Evolutionary conservation across 176 grass and related monocot species (phyloP).

Genomic region (Juncus effusus): DNA sequence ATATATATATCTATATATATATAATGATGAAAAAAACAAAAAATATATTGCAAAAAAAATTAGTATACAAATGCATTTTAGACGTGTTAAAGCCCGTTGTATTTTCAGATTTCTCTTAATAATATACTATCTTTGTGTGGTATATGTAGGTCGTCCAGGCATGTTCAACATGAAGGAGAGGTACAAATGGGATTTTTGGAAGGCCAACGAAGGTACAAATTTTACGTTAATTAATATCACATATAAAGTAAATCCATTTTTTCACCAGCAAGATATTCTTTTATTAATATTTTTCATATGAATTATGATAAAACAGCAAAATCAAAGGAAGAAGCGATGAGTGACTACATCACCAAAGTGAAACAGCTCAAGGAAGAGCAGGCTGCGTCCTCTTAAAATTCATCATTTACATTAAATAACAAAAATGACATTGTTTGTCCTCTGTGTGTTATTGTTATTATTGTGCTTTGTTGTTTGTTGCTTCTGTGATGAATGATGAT

Average conservation of each 20-base stretch:
- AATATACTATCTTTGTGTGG: not conserved
- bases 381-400: constrained; percentile 37
- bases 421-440: constrained; percentile 5
- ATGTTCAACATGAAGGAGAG: constrained; percentile 61
- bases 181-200: constrained; percentile 90
- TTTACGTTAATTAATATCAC: not conserved
- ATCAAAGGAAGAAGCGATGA: constrained; percentile 69
- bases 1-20: too few species aligned
- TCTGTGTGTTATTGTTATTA: not conserved
- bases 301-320: constrained; percentile 34
- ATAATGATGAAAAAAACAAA: too few species aligned
- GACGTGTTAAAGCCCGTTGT: too few species aligned
- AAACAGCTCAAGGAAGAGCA: constrained; percentile 62
- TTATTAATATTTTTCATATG: too few species aligned
- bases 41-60: too few species aligned
- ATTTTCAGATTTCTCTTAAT: not conserved
- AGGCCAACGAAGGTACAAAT: constrained; percentile 54
- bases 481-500: not conserved
- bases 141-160: constrained; percentile 45
- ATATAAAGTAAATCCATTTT: not conserved
- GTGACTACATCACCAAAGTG: constrained; percentile 76
- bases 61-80: too few species aligned
- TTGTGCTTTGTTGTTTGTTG: too few species aligned
- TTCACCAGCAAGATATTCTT: not conserved
- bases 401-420: not conserved